Percentiles rank a stretch among this genome's conserved stretches.
phyloP scores from a whole-genome alignment of 345 rosid species.

The Reutealis trisperma region DNA sequence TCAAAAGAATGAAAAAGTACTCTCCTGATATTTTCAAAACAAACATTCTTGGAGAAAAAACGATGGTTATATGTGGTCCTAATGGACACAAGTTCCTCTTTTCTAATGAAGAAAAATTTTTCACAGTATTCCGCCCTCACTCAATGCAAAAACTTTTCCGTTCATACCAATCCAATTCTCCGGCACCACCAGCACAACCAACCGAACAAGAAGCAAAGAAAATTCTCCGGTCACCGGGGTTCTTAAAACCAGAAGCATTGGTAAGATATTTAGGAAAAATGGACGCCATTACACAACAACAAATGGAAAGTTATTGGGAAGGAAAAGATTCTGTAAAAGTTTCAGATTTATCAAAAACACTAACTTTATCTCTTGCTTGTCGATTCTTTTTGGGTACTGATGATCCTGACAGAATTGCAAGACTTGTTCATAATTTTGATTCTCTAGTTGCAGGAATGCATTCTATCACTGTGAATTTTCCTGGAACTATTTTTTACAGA shows the following conservation, averaged over 20 bases:
- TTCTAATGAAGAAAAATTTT: conserved; percentile 52
- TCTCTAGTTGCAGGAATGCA: conserved; percentile 48
- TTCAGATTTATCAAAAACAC: conserved; percentile 38
- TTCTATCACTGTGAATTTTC: conserved; percentile 42
- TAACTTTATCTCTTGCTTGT: conserved; percentile 53
- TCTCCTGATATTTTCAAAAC: conserved; percentile 58
- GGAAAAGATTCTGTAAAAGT: conserved; percentile 36
- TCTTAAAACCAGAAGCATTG: conserved; percentile 56
- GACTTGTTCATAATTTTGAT: conserved; percentile 44
- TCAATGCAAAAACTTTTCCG: conserved; percentile 55
- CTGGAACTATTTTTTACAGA: conserved; percentile 43
- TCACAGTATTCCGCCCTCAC: conserved; percentile 56
- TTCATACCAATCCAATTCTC: conserved; percentile 33
- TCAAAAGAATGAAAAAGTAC: conserved; percentile 46
- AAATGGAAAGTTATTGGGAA: conserved; percentile 42
- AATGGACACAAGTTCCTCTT: conserved; percentile 57
- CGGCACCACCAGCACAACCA: not conserved
- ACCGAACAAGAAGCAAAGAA: conserved; percentile 32
- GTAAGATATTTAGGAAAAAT: conserved; percentile 47
- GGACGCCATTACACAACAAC: conserved; percentile 51
- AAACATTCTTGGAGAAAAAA: conserved; percentile 51
- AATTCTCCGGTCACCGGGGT: conserved; percentile 37
- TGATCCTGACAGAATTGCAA: conserved; percentile 42
- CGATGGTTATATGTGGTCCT: conserved; percentile 60
- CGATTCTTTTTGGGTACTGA: conserved; percentile 50